Base-by-base conservation (phyloP, 805 yeast genomes). In the Wickerhamiella bombiphila region DNA sequence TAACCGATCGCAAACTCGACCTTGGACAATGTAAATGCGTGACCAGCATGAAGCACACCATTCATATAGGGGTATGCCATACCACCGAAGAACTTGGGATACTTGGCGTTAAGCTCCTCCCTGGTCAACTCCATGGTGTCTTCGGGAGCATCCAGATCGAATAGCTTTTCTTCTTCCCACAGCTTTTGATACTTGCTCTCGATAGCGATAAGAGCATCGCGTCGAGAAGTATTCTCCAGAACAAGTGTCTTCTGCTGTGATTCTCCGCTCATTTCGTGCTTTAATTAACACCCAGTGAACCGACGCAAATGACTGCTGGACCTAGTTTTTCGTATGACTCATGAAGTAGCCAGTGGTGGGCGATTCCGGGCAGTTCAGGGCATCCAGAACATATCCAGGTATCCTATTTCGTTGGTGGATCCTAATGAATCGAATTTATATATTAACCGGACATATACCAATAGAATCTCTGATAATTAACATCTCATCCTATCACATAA, bases 31-130 rank as follows among this genome's bases (percentile, higher is more conserved):
- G 97, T 91, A 66, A 88, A 91, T 50, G 85, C 74, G 60, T 91
- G 99, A 42, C 99, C 99, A 35, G 94, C 96, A 51, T 91, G 99
- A 48, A 91, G 68, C 36, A 81, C 91, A 66, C 99, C 99, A 61
- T 91, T 91, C 96, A 88, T 88, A 63, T 91, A 91, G 32, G 99
- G 99, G 56, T 83, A 91, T 8, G 98, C 97, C 95, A 91, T 86
- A 35, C 94, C 77, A 18, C 82, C 70, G 66, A 83, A 78, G 63
- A 69, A 80, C 60, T 91, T 91, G 40, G 97, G 97, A 58, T 78
- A 68, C 52, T 74, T 69, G 43, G 65, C 69, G 51, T 81, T 83
- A 44, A 91, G 67, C 54, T 79, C 82, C 35, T 78, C 94, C 25
- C 66, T 60, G 33, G 74, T 64, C 38, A 70, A 65, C 31, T 66